phyloP scores from a whole-genome alignment of 2,329 filamentous ascomycete genomes.

The Talaromyces atroroseus region DNA sequence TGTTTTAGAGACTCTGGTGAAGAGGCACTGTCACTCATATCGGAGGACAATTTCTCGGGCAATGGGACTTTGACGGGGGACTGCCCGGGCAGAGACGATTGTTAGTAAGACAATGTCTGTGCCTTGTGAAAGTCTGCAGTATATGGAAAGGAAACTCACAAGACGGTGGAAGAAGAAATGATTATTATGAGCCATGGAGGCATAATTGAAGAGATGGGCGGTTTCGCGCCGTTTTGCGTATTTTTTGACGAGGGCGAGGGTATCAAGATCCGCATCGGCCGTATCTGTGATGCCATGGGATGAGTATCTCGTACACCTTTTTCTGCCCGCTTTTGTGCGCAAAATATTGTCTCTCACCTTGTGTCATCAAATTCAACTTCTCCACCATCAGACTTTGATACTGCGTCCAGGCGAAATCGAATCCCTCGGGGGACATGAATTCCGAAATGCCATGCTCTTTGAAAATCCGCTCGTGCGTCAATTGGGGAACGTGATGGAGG shows the following conservation, averaged over 20 bases:
- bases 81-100: constrained; percentile 14
- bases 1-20: constrained; percentile 74
- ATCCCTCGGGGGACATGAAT: constrained; percentile 64
- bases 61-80: constrained; percentile 47
- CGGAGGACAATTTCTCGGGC: constrained; percentile 50
- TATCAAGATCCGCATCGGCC: constrained; percentile 55
- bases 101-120: not conserved
- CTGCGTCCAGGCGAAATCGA: constrained; percentile 71
- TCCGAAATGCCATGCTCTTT: constrained; percentile 56
- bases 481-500: constrained; percentile 45
- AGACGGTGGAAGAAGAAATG: constrained; percentile 50
- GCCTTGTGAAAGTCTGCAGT: too few relatives aligned
- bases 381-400: constrained; percentile 72
- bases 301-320: too few relatives aligned
- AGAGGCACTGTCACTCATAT: constrained; percentile 68
- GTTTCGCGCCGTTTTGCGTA: constrained; percentile 72
- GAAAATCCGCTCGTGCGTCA: constrained; percentile 44
- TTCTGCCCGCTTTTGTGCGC: not conserved
- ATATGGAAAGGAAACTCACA: constrained; percentile 22
- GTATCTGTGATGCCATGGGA: constrained; percentile 48
- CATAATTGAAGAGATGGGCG: constrained; percentile 87
- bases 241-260: constrained; percentile 65
- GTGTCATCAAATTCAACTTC: constrained; percentile 68
- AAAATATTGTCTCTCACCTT: constrained; percentile 49
- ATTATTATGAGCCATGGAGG: constrained; percentile 93